Conservation (phyloP, 345 rosid species). For the Stellera chamaejasme region DNA sequence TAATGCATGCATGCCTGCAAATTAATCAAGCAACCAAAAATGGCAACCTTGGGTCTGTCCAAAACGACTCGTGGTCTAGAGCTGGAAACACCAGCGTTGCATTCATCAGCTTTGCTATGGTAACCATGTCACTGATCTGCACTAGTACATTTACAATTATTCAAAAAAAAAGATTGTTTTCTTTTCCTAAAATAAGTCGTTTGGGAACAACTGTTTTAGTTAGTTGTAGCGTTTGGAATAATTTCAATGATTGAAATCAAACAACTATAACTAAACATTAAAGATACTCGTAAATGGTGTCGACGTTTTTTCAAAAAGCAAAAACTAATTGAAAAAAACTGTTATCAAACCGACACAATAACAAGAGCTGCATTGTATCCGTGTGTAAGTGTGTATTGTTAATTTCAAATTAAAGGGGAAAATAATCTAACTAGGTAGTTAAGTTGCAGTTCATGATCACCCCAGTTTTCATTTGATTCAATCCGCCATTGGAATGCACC, state of each 20-base stretch:
- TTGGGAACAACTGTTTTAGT: neutral
- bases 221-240: neutral
- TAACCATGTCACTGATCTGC: constrained; percentile 78
- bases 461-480: constrained; percentile 87
- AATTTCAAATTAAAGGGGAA: neutral
- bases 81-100: constrained; percentile 62
- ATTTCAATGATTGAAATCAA: neutral
- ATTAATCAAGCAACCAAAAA: neutral
- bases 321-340: too few relatives aligned
- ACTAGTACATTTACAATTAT: neutral
- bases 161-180: constrained; percentile 1
- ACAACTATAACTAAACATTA: neutral
- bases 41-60: constrained; percentile 66
- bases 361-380: too few relatives aligned
- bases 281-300: neutral
- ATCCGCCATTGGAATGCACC: constrained; percentile 76
- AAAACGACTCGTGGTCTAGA: constrained; percentile 63
- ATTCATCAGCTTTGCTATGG: constrained; percentile 63
- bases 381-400: too few relatives aligned
- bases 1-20: neutral
- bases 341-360: too few relatives aligned
- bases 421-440: neutral
- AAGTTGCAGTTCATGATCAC: constrained; percentile 20
- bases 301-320: neutral
- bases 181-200: neutral